Base-by-base conservation (phyloP, 768 basidiomycete species). In the Podaxis mareebaensis region DNA sequence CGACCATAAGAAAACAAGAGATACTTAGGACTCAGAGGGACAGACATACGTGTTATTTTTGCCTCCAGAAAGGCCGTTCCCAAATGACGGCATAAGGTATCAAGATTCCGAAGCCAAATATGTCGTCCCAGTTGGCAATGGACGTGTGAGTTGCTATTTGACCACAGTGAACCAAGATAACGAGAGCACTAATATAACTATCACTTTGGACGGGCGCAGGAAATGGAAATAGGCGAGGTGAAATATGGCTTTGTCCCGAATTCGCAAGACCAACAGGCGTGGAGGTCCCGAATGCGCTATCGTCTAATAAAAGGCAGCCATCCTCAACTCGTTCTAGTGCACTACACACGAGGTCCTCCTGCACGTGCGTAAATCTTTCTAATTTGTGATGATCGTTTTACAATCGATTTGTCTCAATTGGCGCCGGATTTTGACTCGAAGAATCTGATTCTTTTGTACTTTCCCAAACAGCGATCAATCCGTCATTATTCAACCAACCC, bases 231-330 rank as follows among this genome's bases (percentile, higher is more conserved):
- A 1, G 71, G 78, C 60, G 92, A 95, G 73, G 74, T 83, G 28
- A 92, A 90, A 71, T 87, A 75, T 68, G 92, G 93, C 1, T 95
- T 92, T 72, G 73, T 91, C n/a, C 92, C 92, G 15, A 82, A 81
- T 46, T 77, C 79, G 1, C 76, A 77, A 48, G 92, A 94, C 66
- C 70, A 77, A 8, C 77, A 71, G 64, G 92, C 93, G 33, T 90
- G 81, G 73, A 86, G 92, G 15, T 71, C 86, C 53, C 83, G 93
- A 53, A 78, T 91, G 54, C 85, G 90, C 5, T 94, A 83, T 71
- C 86, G 92, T 40, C 79, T 95, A 40, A 64, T 76, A 48, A 92
- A 90, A 71, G 91, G 90, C 30, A 90, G 91, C 0, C 85, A 91
- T 68, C 83, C 87, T 0, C 84, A 86, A 59, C 81, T 93, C n/a